Evolutionary conservation across 148 eudicot genomes (phyloP).

Genomic region (Pharnaceum exiguum): DNA sequence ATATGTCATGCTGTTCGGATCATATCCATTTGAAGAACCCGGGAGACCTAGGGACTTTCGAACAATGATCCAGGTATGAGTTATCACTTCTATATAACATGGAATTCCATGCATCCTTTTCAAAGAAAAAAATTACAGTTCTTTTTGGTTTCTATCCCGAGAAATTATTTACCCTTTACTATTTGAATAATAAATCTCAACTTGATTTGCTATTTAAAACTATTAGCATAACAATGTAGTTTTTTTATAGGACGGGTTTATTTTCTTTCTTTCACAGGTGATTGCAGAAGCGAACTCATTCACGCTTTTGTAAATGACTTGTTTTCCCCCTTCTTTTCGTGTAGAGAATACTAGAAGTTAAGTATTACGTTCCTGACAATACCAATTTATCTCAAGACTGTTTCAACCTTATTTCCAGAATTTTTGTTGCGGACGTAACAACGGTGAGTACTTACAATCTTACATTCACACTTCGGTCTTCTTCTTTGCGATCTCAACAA

Average conservation of each 20-base stretch:
- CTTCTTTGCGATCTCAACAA: too few relatives aligned
- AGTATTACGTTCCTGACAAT: constrained; percentile 42
- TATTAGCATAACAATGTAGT: too few relatives aligned
- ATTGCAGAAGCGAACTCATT: too few relatives aligned
- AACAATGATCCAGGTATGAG: constrained; percentile 34
- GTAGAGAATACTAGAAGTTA: constrained; percentile 35
- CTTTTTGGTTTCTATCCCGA: too few relatives aligned
- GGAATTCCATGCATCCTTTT: too few relatives aligned
- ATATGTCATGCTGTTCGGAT: constrained; percentile 42
- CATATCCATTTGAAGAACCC: constrained; percentile 46
- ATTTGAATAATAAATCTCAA: too few relatives aligned
- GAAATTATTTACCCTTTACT: too few relatives aligned
- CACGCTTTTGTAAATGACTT: neutral
- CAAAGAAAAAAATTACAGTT: too few relatives aligned
- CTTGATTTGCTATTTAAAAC: too few relatives aligned
- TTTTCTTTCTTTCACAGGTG: too few relatives aligned
- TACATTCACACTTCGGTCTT: neutral
- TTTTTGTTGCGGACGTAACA: constrained; percentile 34
- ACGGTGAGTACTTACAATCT: constrained; percentile 18
- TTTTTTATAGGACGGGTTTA: too few relatives aligned
- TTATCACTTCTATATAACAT: too few relatives aligned
- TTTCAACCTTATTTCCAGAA: constrained; percentile 39
- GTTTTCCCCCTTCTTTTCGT: neutral
- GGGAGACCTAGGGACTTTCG: constrained; percentile 36
- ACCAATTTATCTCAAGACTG: constrained; percentile 44